phyloP scores from a whole-genome alignment of 768 basidiomycete genomes.

The Trametes cingulata region DNA sequence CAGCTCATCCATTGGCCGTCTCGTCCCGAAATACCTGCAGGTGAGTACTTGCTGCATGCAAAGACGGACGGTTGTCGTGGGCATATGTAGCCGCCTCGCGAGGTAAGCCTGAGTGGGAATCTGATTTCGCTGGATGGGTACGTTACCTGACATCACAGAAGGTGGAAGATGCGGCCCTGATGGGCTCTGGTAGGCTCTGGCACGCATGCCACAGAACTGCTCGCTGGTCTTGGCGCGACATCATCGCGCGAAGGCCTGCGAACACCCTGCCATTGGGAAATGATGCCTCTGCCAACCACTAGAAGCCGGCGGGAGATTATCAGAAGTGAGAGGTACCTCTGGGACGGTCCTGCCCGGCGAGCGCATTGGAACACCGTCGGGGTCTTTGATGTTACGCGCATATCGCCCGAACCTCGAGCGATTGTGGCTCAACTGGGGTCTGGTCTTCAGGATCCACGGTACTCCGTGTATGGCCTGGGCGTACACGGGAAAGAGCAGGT shows the following conservation, averaged over 20 bases:
- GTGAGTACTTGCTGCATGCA: too few species aligned
- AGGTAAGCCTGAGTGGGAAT: too few species aligned
- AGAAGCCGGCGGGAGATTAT: conserved; percentile 13
- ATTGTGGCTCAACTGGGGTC: background rate
- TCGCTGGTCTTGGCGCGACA: background rate
- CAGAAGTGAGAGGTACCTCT: conserved; percentile 1
- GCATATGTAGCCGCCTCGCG: too few species aligned
- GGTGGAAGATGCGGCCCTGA: too few species aligned
- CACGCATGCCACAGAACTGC: background rate
- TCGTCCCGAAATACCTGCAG: too few species aligned
- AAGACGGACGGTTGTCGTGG: too few species aligned
- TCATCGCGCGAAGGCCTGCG: background rate
- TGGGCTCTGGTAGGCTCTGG: too few species aligned
- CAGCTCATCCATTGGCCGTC: too few species aligned
- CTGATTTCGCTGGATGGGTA: too few species aligned
- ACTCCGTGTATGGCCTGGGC: background rate
- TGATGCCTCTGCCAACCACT: background rate
- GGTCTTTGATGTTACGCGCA: background rate
- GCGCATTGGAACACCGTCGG: background rate
- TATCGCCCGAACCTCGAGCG: background rate
- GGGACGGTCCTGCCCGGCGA: background rate
- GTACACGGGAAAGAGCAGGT: background rate
- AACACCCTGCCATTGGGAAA: background rate
- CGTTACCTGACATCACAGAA: too few species aligned
- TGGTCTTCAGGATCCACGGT: background rate